These are phyloP conservation scores for Solanum piurae DNA, from an alignment of 257 asterid genomes.

Conservation along the genomic window DNA sequence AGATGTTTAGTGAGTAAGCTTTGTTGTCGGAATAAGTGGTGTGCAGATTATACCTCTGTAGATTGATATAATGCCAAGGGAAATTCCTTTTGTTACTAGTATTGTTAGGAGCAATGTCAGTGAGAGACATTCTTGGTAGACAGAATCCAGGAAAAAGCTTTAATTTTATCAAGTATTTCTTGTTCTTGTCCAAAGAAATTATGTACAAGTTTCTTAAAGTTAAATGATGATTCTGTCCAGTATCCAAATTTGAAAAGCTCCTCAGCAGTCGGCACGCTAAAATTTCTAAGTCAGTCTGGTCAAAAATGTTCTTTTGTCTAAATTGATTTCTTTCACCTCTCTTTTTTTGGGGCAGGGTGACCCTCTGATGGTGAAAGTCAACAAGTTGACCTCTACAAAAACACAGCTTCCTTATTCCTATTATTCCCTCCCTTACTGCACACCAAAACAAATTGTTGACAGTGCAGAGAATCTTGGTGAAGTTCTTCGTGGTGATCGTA, in stretches of 20 bases:
- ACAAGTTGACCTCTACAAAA: slow-evolving; percentile 37
- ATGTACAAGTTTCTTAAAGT: background rate
- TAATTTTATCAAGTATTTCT: background rate
- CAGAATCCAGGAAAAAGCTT: background rate
- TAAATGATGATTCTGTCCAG: background rate
- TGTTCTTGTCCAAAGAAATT: background rate
- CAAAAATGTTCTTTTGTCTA: background rate
- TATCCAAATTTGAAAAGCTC: background rate
- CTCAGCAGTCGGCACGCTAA: background rate
- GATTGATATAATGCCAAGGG: background rate
- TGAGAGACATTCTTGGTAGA: background rate
- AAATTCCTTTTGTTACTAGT: background rate
- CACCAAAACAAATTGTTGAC: slow-evolving; percentile 25
- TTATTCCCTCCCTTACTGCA: slow-evolving; percentile 33
- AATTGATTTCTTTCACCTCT: background rate
- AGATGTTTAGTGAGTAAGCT: background rate
- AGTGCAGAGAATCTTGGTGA: slow-evolving; percentile 36
- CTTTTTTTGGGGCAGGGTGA: slow-evolving; percentile 21
- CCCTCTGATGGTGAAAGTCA: slow-evolving; percentile 36
- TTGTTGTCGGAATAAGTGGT: background rate
- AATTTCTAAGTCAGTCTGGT: background rate
- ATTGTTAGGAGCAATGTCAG: background rate
- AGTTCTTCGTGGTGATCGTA: slow-evolving; percentile 46
- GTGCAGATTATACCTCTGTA: background rate
- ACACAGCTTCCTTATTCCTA: slow-evolving; percentile 28